A percentile compares a stretch with the other conserved stretches of the same genome.
Conservation (phyloP, 768 basidiomycete species). For the Arthromyces matolae region DNA sequence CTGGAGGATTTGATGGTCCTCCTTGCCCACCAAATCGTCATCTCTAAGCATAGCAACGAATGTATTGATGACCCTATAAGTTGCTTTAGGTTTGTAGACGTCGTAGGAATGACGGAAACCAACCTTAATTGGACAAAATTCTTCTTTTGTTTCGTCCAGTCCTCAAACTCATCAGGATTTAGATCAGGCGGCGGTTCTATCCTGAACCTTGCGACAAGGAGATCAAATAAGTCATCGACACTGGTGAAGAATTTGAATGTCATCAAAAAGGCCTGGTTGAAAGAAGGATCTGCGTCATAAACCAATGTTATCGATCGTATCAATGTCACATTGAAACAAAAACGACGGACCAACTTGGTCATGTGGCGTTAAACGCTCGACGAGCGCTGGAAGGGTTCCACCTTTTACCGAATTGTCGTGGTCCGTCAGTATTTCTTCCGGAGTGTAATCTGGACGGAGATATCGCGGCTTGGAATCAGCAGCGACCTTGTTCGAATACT, state of each 20-base stretch:
- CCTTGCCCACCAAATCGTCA: constrained; percentile 79
- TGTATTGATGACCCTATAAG: constrained; percentile 79
- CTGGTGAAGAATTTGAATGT: constrained; percentile 95
- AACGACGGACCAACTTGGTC: constrained; percentile 69
- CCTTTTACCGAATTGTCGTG: constrained; percentile 81
- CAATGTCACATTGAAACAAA: neutral
- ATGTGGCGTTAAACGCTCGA: constrained; percentile 89
- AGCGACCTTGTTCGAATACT: constrained; percentile 40
- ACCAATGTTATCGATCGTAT: neutral
- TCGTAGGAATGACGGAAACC: constrained; percentile 21
- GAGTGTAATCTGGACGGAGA: constrained; percentile 73
- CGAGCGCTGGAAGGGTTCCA: constrained; percentile 80
- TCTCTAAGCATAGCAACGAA: constrained; percentile 87
- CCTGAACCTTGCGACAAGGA: constrained; percentile 76
- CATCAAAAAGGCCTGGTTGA: constrained; percentile 88
- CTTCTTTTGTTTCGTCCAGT: constrained; percentile 86
- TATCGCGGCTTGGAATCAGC: constrained; percentile 71
- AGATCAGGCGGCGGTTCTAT: constrained; percentile 72
- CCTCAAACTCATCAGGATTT: constrained; percentile 53
- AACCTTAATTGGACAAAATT: constrained; percentile 85
- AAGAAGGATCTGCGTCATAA: constrained; percentile 48
- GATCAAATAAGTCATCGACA: constrained; percentile 75
- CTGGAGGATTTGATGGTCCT: constrained; percentile 78
- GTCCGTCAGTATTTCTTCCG: constrained; percentile 79
- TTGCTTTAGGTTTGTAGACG: constrained; percentile 1